Evolutionary conservation across 306 rosid species (phyloP), one percentile per base, ranked within the genome.

Genomic region (Castanopsis chinensis): DNA sequence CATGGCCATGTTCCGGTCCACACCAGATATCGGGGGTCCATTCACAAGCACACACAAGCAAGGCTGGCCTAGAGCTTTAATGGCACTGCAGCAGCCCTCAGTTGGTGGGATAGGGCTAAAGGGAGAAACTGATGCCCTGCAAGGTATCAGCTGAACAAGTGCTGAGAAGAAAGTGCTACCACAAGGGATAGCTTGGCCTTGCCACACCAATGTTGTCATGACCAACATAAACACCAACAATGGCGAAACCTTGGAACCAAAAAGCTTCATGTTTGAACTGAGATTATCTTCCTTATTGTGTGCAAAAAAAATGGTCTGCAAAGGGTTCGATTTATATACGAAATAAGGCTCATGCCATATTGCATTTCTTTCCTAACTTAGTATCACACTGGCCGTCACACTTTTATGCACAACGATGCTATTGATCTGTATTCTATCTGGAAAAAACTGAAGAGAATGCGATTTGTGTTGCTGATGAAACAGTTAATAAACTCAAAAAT

Each of bases 91-190:
- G 82, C 98, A 94, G 3, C 86, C 45, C 56, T 83, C 87, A 58
- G 78, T 91, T 14, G 98, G 98, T 0, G 92, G 92, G 54, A 85
- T 79, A 6, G 98, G 89, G 79, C 92, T 88, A 20, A 90, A 93
- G 18, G 99, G 94, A 25, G 90, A 87, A 8, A 95, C 92, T 19
- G 98, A 85, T 13, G 91, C 86, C 78, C 98, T 91, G 73, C 98
- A 95, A 54, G 98, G 99, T 55, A 93, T 90, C 18, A 95, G 91
- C 72, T 93, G 94, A 84, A 93, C 90, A 8, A 95, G 90, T 3
- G 99, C 82, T 0, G 92, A 87, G 71, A 92, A 90, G 78, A 95
- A 90, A 1, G 98, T 93, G 88, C 88, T 89, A 43, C 89, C 23
- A 60, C 99, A 95, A 12, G 86, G 45, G 30, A 2, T 74, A 54